A percentile compares a stretch with the other conserved stretches of the same genome.
These are phyloP conservation scores for Coprinellus micaceus DNA, from an alignment of 768 basidiomycete species.

Conservation along the genomic window DNA sequence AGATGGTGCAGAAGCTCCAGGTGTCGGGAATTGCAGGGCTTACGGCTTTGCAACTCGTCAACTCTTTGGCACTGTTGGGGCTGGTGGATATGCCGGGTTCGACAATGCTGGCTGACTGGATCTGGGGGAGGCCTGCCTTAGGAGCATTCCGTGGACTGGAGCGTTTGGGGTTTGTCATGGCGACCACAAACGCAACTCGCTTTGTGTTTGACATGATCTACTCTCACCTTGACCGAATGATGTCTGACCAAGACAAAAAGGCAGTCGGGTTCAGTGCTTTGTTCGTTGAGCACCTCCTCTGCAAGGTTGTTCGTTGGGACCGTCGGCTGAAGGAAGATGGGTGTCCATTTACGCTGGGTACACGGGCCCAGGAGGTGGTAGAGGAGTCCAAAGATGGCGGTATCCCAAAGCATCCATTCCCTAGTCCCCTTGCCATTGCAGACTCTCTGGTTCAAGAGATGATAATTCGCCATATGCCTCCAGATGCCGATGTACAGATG, in stretches of 20 bases:
- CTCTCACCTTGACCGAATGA: slow-evolving; percentile 6
- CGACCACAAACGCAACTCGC: slow-evolving; percentile 1
- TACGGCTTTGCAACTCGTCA: slow-evolving; percentile 14
- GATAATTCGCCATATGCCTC: too few relatives aligned
- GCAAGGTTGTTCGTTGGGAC: slow-evolving; percentile 18
- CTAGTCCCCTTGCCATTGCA: too few relatives aligned
- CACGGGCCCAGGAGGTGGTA: neutral
- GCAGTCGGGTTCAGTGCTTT: slow-evolving; percentile 15
- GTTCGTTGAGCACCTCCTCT: slow-evolving; percentile 18
- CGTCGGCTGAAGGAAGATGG: neutral
- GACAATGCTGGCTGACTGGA: slow-evolving; percentile 10
- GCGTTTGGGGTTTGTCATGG: slow-evolving; percentile 8
- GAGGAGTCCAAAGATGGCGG: too few relatives aligned
- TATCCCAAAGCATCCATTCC: too few relatives aligned
- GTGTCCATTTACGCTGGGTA: neutral
- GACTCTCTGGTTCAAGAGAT: too few relatives aligned
- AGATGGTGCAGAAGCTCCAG: neutral
- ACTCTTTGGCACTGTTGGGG: slow-evolving; percentile 11
- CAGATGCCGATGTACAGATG: too few relatives aligned
- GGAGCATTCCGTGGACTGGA: slow-evolving; percentile 12
- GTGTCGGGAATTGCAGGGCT: slow-evolving; percentile 8
- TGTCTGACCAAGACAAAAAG: slow-evolving; percentile 11
- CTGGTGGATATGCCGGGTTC: slow-evolving; percentile 3
- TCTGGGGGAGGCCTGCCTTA: neutral
- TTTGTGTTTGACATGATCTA: slow-evolving; percentile 11